Evolutionary conservation across 164 flowering plant species (phyloP).

Genomic region (Cinnamomum micranthum): DNA sequence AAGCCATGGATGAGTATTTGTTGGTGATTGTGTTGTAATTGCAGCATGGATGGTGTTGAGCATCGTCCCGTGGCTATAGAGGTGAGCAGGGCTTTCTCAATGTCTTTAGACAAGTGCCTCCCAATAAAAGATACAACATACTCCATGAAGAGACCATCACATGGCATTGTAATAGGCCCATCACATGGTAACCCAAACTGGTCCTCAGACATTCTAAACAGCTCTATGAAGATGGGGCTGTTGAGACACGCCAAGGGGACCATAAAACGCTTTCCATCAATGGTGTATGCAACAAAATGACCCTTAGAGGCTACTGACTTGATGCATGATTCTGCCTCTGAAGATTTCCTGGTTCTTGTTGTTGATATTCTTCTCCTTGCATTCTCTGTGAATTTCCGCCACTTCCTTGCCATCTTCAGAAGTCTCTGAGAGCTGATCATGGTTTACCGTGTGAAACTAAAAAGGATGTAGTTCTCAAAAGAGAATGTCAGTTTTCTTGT

Average conservation of each 20-base stretch:
- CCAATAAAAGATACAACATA: slow-evolving; percentile 10
- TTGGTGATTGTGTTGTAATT: not conserved
- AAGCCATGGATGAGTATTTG: not conserved
- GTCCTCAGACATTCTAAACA: slow-evolving; percentile 26
- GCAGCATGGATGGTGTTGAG: not conserved
- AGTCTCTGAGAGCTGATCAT: slow-evolving; percentile 7
- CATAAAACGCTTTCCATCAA: slow-evolving; percentile 12
- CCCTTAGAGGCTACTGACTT: slow-evolving; percentile 8
- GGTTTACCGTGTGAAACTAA: not conserved
- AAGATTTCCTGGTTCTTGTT: not conserved
- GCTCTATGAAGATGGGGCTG: slow-evolving; percentile 20
- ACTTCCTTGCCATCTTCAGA: slow-evolving; percentile 3
- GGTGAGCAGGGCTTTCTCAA: slow-evolving; percentile 19
- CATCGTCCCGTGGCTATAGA: slow-evolving; percentile 12
- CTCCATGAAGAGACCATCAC: slow-evolving; percentile 21
- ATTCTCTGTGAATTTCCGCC: slow-evolving; percentile 5
- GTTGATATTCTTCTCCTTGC: not conserved
- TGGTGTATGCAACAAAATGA: slow-evolving; percentile 12
- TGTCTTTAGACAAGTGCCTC: not conserved
- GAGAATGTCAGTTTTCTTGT: not conserved
- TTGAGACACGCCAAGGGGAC: slow-evolving; percentile 24
- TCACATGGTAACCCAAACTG: slow-evolving; percentile 22
- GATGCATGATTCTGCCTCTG: not conserved
- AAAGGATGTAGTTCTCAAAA: not conserved
- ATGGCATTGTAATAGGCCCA: slow-evolving; percentile 25